Conservation (phyloP, 1,139 yeast species). For the Wickerhamomyces sp. region DNA sequence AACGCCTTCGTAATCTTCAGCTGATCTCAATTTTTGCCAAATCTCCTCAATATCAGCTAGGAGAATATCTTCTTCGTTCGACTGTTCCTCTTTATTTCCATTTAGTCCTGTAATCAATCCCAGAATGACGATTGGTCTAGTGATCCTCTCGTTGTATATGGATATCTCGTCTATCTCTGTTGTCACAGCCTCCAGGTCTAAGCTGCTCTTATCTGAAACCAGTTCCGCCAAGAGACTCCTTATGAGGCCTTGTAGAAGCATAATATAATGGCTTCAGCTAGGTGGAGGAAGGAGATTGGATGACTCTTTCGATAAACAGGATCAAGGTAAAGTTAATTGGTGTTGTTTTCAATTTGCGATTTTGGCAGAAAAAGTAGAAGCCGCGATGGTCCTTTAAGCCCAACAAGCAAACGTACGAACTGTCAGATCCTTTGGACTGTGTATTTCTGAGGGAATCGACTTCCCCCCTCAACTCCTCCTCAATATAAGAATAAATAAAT, state of each 20-base stretch:
- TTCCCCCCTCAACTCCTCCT: too few species aligned
- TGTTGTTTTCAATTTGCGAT: too few species aligned
- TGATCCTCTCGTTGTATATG: neutral
- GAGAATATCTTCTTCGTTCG: neutral
- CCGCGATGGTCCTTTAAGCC: too few species aligned
- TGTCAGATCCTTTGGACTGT: too few species aligned
- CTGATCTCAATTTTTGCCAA: neutral
- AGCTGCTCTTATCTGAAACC: neutral
- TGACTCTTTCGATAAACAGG: too few species aligned
- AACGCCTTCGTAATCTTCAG: neutral
- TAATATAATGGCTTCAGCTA: neutral
- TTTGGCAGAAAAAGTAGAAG: too few species aligned
- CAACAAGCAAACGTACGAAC: too few species aligned
- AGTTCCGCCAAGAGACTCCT: neutral
- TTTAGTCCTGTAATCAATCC: too few species aligned
- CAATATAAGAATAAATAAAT: conserved; percentile 1
- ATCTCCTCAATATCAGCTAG: neutral
- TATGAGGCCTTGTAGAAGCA: neutral
- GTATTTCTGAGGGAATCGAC: too few species aligned
- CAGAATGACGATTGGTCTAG: neutral
- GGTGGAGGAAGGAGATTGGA: too few species aligned
- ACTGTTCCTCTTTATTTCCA: neutral
- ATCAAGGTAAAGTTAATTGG: too few species aligned
- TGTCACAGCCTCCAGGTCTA: neutral
- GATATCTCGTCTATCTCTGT: neutral